These are phyloP conservation scores for Euphrasia arctica DNA, from an alignment of 305 asterid species.

Conservation along the genomic window DNA sequence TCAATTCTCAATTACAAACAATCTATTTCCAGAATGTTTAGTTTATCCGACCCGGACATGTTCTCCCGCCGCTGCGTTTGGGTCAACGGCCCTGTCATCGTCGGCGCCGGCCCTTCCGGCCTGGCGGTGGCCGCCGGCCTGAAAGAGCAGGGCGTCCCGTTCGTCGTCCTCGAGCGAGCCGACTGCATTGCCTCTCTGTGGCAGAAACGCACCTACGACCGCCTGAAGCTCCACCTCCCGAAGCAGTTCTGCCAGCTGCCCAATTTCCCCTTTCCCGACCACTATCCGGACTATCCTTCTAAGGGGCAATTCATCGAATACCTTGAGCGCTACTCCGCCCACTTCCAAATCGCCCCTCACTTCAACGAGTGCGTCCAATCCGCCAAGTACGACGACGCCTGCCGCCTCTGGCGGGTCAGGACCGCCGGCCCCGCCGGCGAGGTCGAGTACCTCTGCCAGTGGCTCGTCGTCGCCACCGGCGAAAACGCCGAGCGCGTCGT, in stretches of 20 bases:
- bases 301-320: constrained; percentile 75
- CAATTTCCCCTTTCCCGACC: constrained; percentile 60
- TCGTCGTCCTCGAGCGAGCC: constrained; percentile 59
- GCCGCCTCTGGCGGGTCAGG: constrained; percentile 64
- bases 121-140: constrained; percentile 88
- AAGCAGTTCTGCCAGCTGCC: constrained; percentile 80
- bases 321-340: constrained; percentile 58
- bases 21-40: neutral
- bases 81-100: constrained; percentile 87
- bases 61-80: constrained; percentile 61
- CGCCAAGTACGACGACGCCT: constrained; percentile 68
- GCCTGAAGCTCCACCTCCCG: constrained; percentile 83
- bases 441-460: constrained; percentile 82
- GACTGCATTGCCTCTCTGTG: constrained; percentile 91
- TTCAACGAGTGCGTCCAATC: constrained; percentile 70
- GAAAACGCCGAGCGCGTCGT: constrained; percentile 70
- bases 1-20: neutral
- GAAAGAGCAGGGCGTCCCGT: constrained; percentile 60
- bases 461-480: constrained; percentile 88
- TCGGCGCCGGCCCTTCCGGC: constrained; percentile 91
- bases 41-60: constrained; percentile 38
- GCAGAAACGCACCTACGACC: constrained; percentile 81
- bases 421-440: constrained; percentile 35
- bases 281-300: constrained; percentile 70
- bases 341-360: constrained; percentile 55